Evolutionary conservation across 257 asterid genomes (phyloP), one percentile per base, ranked within the genome.

Genomic region (Nicotiana obtusifolia): DNA sequence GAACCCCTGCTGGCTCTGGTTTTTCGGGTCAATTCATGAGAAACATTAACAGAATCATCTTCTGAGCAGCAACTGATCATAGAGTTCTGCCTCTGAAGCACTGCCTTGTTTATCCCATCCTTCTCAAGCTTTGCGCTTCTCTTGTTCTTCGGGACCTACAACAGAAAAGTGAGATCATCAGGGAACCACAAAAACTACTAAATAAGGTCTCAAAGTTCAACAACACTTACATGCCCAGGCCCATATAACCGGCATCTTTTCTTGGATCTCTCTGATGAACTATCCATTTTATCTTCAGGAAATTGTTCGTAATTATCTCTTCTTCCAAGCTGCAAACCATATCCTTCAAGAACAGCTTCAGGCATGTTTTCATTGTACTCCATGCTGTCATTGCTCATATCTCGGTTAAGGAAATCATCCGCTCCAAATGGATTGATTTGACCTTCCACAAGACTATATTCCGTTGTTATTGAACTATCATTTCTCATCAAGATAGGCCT

Each of bases 1-100:
- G 95, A 78, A 1, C 93, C 93, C 83, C 93, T 90, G 85, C 82
- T 86, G 66, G 87, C 92, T 84, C 89, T 93, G 57, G 86, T 77
- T 83, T 94, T 94, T 11, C 1, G 15, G 7, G 20, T 73, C 9
- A 89, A 52, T 22, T 86, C 93, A 30, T 86, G 88, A n/a, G 92
- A 90, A 80, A 67, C 90, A 69, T 86, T 86, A 41, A 41, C 10
- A 10, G 83, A 85, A 81, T 84, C 90, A 47, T 90, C 93, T 81
- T 91, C 95, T 0, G 91, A 88, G 88, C 82, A 88, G 85, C 87
- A 83, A 33, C 85, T 80, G 81, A 90, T 86, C 41, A 73, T 49
- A 7, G 90, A 84, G 84, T 88, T 84, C 67, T 84, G 90, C 82
- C 84, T 76, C 2, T 73, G 81, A 69, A 82, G 60, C 75, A 76